Conservation (phyloP, 176 grass and related monocot genomes). For the Hyparrhenia diplandra region DNA sequence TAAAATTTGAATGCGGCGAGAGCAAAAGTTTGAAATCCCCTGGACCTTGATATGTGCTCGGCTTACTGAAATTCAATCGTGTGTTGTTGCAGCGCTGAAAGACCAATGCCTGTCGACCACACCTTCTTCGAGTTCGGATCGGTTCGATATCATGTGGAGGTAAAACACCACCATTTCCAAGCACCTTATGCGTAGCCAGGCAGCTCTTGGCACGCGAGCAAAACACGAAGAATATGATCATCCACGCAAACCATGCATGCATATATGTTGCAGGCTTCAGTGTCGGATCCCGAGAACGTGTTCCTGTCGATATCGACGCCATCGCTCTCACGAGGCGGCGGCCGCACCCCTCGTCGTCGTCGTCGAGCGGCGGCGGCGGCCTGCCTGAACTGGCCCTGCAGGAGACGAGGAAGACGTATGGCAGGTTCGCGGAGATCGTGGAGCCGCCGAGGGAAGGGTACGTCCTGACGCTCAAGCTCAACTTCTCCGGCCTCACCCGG, state of each 20-base stretch:
- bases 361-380: not conserved
- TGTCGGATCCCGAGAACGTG: slow-evolving; percentile 53
- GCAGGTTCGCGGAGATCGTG: slow-evolving; percentile 44
- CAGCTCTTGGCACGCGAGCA: not conserved
- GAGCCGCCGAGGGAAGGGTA: slow-evolving; percentile 68
- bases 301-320: slow-evolving; percentile 78
- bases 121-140: slow-evolving; percentile 78
- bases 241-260: not conserved
- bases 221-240: not conserved
- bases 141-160: slow-evolving; percentile 70
- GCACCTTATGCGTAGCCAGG: not conserved
- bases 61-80: not conserved
- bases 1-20: not conserved
- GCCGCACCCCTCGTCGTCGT: slow-evolving; percentile 24
- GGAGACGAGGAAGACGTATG: slow-evolving; percentile 51
- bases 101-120: slow-evolving; percentile 64
- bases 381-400: slow-evolving; percentile 60
- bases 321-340: slow-evolving; percentile 30
- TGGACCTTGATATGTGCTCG: not conserved
- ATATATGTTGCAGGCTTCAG: slow-evolving; percentile 40
- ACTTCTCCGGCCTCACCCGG: slow-evolving; percentile 57
- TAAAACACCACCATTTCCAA: not conserved
- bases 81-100: slow-evolving; percentile 44
- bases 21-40: not conserved
- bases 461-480: slow-evolving; percentile 66